Evolutionary conservation across 768 basidiomycete species (phyloP).

Genomic region (Xerocomellus amylosporus): DNA sequence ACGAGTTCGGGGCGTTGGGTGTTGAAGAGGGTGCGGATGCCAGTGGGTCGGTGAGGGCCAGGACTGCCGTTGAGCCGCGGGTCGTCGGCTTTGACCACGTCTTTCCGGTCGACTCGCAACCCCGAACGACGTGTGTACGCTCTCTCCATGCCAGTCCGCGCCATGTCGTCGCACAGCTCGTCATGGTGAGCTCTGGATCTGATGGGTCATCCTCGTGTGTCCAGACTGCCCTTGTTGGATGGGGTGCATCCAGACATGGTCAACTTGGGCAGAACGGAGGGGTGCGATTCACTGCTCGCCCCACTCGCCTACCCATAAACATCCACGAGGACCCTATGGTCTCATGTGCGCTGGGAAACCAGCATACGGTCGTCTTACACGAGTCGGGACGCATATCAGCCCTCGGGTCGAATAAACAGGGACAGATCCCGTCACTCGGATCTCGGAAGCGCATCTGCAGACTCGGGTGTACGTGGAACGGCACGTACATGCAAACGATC

Average conservation of each 20-base stretch:
- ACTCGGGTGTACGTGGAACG: conserved; percentile 76
- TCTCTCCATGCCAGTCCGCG: conserved; percentile 64
- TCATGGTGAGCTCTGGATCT: conserved; percentile 16
- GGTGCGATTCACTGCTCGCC: conserved; percentile 14
- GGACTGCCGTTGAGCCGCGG: conserved; percentile 1
- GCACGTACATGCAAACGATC: conserved; percentile 52
- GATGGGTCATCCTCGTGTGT: conserved; percentile 15
- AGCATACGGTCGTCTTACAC: conserved; percentile 48
- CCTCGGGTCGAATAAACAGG: conserved; percentile 72
- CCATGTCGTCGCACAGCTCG: conserved; percentile 58
- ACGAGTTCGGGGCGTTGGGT: conserved; percentile 85
- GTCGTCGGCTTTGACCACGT: conserved; percentile 14
- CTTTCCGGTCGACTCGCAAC: conserved; percentile 36
- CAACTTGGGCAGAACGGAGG: conserved; percentile 57
- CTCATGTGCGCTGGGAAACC: conserved; percentile 46
- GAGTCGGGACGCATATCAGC: conserved; percentile 46
- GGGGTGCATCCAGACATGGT: conserved; percentile 84
- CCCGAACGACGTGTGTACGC: conserved; percentile 36
- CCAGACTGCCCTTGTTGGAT: conserved; percentile 54
- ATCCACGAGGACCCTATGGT: conserved; percentile 30
- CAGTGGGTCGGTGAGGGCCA: conserved; percentile 4
- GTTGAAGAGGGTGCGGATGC: conserved; percentile 34
- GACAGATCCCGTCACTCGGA: conserved; percentile 51
- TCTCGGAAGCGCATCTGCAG: conserved; percentile 24
- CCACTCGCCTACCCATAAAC: conserved; percentile 36